Percentiles rank a stretch among this genome's conserved stretches.
These are phyloP conservation scores for Phytophthora cactorum DNA, from an alignment of 352 stramenopile genomes.

Conservation along the genomic window DNA sequence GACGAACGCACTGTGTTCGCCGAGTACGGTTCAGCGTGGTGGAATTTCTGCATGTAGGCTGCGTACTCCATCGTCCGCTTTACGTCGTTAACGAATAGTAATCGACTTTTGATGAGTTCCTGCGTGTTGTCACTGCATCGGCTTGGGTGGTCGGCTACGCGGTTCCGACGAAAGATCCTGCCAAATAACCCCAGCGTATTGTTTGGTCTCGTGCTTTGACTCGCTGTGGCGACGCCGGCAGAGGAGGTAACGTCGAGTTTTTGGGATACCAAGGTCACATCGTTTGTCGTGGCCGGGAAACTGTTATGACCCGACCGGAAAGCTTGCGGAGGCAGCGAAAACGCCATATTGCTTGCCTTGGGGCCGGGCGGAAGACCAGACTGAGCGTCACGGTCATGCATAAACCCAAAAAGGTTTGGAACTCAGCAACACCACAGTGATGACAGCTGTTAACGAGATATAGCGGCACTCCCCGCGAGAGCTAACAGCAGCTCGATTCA, in stretches of 20 bases:
- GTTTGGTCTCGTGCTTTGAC: neutral
- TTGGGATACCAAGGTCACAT: conserved; percentile 6
- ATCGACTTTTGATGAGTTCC: conserved; percentile 53
- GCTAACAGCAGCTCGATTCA: neutral
- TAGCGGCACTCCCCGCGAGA: neutral
- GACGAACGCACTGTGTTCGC: conserved; percentile 81
- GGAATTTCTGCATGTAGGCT: conserved; percentile 52
- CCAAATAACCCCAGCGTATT: conserved; percentile 6
- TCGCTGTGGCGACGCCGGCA: conserved; percentile 5
- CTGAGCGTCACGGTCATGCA: conserved; percentile 31
- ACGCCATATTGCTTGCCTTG: conserved; percentile 30
- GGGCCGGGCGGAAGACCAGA: conserved; percentile 22
- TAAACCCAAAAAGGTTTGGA: conserved; percentile 27
- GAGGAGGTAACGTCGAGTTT: conserved; percentile 31
- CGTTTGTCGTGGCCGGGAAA: conserved; percentile 9
- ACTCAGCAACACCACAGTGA: conserved; percentile 15
- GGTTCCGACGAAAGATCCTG: conserved; percentile 21
- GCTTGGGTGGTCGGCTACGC: conserved; percentile 7
- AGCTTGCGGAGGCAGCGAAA: conserved; percentile 19
- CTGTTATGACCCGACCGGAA: conserved; percentile 22
- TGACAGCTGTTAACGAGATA: conserved; percentile 10
- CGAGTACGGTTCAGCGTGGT: conserved; percentile 47
- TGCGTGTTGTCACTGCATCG: conserved; percentile 5
- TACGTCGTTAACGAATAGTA: conserved; percentile 79
- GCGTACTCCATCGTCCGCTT: conserved; percentile 68